Base-by-base conservation (phyloP, 331 rosid genomes). In the Ulmus americana region DNA sequence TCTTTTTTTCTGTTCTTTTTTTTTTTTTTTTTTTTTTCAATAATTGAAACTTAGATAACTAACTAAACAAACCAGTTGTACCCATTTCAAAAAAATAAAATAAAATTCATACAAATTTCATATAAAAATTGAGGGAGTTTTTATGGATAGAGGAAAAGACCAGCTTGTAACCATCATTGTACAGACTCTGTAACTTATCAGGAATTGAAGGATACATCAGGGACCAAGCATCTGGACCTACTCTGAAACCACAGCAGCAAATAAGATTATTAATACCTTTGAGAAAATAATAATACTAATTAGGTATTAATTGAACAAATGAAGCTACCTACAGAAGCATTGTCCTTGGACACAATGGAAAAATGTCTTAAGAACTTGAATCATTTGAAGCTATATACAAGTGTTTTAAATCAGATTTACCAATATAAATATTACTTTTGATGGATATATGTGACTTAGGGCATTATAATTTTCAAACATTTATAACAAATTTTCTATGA, bases 101-200 rank as follows among this genome's bases (percentile, higher is more conserved):
- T 3, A 50, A 56, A 16, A 48, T 43, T 39, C 14, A 57, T 13
- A 9, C 11, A 38, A 59, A 18, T 7, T 58, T 20, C 22, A 20
- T 20, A 20, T 20, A 20, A 20, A 20, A 20, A 20, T 20, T 45
- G 52, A 73, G 38, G 49, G 64, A 49, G 69, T 47, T 58, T 71
- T 45, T 58, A 57, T 45, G 56, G 45, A 70, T 54, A 67, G 22
- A 66, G 41, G 70, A 53, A 41, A 75, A 85, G 58, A 92, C 98
- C 96, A 92, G 90, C 77, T 92, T 92, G 76, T 81, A 86, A 74
- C 97, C 96, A 77, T 92, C 82, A 48, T 70, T 68, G 79, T 92
- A 82, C 77, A 92, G 74, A 83, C 82, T 80, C 75, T 72, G 88
- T n/a, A 92, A 86, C 79, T 85, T 92, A 76, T 80, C 85, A 70